A percentile compares a stretch with the other conserved stretches of the same genome.
These are phyloP conservation scores for Colletotrichum tofieldiae DNA, from an alignment of 2,329 filamentous ascomycete species.

Conservation along the genomic window DNA sequence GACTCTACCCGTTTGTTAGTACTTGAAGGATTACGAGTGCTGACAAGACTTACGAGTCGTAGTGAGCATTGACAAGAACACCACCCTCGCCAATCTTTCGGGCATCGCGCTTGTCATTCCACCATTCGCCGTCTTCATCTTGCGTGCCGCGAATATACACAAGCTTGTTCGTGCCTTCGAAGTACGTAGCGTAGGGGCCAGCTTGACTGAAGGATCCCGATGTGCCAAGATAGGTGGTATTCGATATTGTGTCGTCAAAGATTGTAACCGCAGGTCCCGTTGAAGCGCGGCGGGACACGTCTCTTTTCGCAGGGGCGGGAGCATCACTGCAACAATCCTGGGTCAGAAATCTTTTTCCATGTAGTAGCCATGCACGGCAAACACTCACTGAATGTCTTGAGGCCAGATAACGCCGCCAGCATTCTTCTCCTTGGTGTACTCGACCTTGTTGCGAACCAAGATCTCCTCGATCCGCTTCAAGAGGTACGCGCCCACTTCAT, in stretches of 20 bases:
- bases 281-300: slow-evolving; percentile 38
- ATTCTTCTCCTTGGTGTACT: slow-evolving; percentile 59
- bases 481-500: slow-evolving; percentile 83
- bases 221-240: slow-evolving; percentile 73
- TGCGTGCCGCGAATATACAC: slow-evolving; percentile 90
- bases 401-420: slow-evolving; percentile 51
- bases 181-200: slow-evolving; percentile 75
- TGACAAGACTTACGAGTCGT: slow-evolving; percentile 73
- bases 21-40: neutral
- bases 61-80: slow-evolving; percentile 95
- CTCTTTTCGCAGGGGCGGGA: neutral
- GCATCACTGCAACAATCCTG: slow-evolving; percentile 1
- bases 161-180: slow-evolving; percentile 93
- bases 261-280: slow-evolving; percentile 69
- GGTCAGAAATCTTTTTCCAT: neutral
- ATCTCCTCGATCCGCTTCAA: slow-evolving; percentile 80
- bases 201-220: neutral
- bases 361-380: neutral
- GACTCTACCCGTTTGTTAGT: slow-evolving; percentile 69
- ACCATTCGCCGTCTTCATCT: slow-evolving; percentile 82
- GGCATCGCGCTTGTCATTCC: slow-evolving; percentile 65
- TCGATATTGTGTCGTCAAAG: slow-evolving; percentile 85
- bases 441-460: slow-evolving; percentile 71
- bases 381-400: slow-evolving; percentile 42
- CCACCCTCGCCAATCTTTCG: slow-evolving; percentile 76